Evolutionary conservation across 352 stramenopile species (phyloP), one percentile per base, ranked within the genome.

Genomic region (Phytophthora lateralis): DNA sequence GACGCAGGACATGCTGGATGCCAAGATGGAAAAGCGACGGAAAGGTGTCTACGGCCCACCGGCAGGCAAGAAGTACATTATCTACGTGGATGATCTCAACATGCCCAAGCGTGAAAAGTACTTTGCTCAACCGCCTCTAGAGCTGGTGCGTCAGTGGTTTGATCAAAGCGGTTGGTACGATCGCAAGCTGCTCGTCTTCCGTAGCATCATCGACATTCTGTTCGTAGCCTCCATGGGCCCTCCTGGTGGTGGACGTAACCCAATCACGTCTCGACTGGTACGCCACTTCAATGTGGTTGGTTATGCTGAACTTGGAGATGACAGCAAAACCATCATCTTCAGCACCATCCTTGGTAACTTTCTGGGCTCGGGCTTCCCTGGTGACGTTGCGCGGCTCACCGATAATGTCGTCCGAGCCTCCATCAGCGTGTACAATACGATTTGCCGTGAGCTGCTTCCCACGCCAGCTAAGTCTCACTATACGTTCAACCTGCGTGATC

Each of bases 61-160:
- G 0, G 82, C 89, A 15, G 93, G 95, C 4, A 98, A 98, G 65
- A 91, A 92, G 27, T 97, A 94, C 63, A 93, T 98, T 34, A 76
- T 98, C n/a, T 98, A 98, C 64, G 88, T 98, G 34, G 95, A 98
- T 63, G 95, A 98, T 65, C 62, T 98, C 6, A 98, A 98, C 68
- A 98, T 98, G 95, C 94, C 95, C 12, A 97, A 97, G 67, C 84
- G 88, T 14, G 94, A 98, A 55, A 95, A 94, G 48, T 98, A 96
- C 58, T 97, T 97, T 49, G 95, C 95, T 0, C 94, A 98, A 73
- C 95, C 95, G 21, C 93, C 95, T 3, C 76, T 98, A n/a, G 95
- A 98, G 64, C 72, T 98, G 24, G 79, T 98, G 38, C 85, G 93
- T 0, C 93, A 98, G 68, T 98, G 89, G 88, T 97, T 98, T 43